Base-by-base conservation (phyloP, 345 rosid species). In the Cardamine occulta region DNA sequence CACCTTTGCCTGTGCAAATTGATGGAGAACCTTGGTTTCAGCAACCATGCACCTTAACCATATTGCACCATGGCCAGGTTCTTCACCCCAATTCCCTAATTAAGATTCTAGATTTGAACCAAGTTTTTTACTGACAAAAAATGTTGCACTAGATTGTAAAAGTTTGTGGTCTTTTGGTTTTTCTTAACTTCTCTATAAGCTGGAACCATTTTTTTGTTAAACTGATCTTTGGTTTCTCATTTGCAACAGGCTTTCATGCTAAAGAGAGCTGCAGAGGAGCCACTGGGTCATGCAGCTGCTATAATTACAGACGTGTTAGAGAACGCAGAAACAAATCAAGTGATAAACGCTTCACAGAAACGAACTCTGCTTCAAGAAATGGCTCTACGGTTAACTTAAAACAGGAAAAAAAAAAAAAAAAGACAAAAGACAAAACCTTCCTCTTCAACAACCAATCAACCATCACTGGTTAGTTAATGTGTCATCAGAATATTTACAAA, bases 11-110 rank as follows among this genome's bases (percentile, higher is more conserved):
- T 62, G 97, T 95, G 74, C 97, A 95, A 77, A 87, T 95, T 21
- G 97, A 95, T 80, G 97, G 99, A 54, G 99, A 95, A 61, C 99
- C 97, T 59, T 95, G 99, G 99, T 83, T 19, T 80, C 97, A 95
- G 82, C 83, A 89, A 35, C 92, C 92, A 0, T 92, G 99, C 75
- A 87, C 93, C 17, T 61, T 95, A 73, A 74, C 72, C 66, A 89
- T 92, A 79, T 84, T 96, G 2, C 99, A 95, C 82, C 96, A 95
- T 70, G 90, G 99, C 71, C 97, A 90, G 98, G 98, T 94, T 28
- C 53, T 52, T 66, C 19, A 45, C 34, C 5, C 59, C 3, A 34
- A 14, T 47, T 47, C 51, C 40, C 17, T 47, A 13, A 18, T 18
- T 45, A 14, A 37, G 58, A 45, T 64, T 55, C 47, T 63, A 15